A percentile compares a stretch with the other conserved stretches of the same genome.
Evolutionary conservation across 331 rosid species (phyloP).

Genomic region (Pyrus hybrid): DNA sequence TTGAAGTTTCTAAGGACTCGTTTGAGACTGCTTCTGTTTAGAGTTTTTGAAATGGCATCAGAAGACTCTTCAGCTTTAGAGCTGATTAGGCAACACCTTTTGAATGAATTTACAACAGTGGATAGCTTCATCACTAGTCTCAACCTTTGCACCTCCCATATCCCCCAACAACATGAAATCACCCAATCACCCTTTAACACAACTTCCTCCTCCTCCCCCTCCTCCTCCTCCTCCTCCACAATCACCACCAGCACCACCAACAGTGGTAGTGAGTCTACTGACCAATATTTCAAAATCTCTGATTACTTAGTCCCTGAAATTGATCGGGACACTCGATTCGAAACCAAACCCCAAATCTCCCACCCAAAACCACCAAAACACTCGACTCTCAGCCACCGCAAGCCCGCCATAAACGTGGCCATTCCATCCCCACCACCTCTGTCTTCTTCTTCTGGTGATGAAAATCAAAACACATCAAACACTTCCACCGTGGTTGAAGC

Average conservation of each 20-base stretch:
- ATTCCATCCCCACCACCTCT: slow-evolving; percentile 12
- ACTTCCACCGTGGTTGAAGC: background rate
- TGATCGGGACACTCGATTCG: slow-evolving; percentile 1
- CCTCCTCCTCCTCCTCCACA: background rate
- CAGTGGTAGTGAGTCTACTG: background rate
- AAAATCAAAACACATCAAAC: background rate
- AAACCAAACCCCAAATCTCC: slow-evolving; percentile 6
- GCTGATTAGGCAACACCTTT: slow-evolving; percentile 35
- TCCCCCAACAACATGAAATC: slow-evolving; percentile 1
- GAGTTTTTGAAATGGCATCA: background rate
- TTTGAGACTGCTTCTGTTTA: no score
- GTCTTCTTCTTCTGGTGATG: background rate
- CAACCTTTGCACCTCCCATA: slow-evolving; percentile 5
- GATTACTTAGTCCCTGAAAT: slow-evolving; percentile 7
- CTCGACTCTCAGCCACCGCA: slow-evolving; percentile 28
- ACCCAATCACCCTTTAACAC: background rate
- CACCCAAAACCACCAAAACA: slow-evolving; percentile 9
- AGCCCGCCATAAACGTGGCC: slow-evolving; percentile 25
- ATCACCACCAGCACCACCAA: background rate
- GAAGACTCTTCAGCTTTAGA: slow-evolving; percentile 31
- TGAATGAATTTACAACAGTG: slow-evolving; percentile 25
- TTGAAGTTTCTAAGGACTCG: no score
- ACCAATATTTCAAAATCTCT: background rate
- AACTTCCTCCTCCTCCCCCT: background rate
- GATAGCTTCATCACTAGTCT: slow-evolving; percentile 26